These are phyloP conservation scores for Paraphaeosphaeria sporulosa DNA, from an alignment of 2,329 filamentous ascomycete genomes.

Conservation along the genomic window DNA sequence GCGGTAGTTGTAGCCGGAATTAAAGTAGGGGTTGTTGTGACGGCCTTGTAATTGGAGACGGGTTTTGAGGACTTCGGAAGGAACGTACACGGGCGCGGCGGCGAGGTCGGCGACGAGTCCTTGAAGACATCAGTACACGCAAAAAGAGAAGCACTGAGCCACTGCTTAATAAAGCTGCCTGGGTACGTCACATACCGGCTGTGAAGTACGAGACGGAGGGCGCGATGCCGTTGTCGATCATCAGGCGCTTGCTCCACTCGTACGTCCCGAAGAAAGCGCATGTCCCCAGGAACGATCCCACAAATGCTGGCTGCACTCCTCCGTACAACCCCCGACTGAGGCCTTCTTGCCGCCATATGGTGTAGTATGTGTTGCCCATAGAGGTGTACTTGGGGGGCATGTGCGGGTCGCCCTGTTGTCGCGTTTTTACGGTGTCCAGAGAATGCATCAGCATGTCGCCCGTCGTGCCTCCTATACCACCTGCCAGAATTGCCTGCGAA, in stretches of 20 bases:
- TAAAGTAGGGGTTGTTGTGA: slow-evolving; percentile 92
- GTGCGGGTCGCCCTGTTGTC: slow-evolving; percentile 95
- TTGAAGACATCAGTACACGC: slow-evolving; percentile 44
- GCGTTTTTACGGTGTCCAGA: slow-evolving; percentile 96
- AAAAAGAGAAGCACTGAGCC: not conserved
- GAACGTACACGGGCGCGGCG: slow-evolving; percentile 92
- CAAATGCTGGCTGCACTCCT: slow-evolving; percentile 88
- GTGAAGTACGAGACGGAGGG: slow-evolving; percentile 85
- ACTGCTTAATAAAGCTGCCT: too few relatives aligned
- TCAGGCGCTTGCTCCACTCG: slow-evolving; percentile 88
- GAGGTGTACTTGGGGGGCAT: slow-evolving; percentile 92
- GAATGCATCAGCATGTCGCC: slow-evolving; percentile 99
- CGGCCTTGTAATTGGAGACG: slow-evolving; percentile 92
- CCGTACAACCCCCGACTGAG: slow-evolving; percentile 86
- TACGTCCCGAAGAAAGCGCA: slow-evolving; percentile 96
- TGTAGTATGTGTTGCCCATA: slow-evolving; percentile 88
- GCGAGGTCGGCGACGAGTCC: slow-evolving; percentile 93
- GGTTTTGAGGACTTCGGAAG: slow-evolving; percentile 98
- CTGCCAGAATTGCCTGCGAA: slow-evolving; percentile 87
- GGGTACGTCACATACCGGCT: slow-evolving; percentile 64
- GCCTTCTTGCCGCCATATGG: slow-evolving; percentile 92
- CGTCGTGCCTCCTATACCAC: slow-evolving; percentile 88
- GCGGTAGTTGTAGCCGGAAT: slow-evolving; percentile 95
- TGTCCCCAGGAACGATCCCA: slow-evolving; percentile 92
- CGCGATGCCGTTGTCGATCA: slow-evolving; percentile 85